phyloP scores from a whole-genome alignment of 495 filamentous ascomycete genomes.

The Hypoxylon lienhwacheense region DNA sequence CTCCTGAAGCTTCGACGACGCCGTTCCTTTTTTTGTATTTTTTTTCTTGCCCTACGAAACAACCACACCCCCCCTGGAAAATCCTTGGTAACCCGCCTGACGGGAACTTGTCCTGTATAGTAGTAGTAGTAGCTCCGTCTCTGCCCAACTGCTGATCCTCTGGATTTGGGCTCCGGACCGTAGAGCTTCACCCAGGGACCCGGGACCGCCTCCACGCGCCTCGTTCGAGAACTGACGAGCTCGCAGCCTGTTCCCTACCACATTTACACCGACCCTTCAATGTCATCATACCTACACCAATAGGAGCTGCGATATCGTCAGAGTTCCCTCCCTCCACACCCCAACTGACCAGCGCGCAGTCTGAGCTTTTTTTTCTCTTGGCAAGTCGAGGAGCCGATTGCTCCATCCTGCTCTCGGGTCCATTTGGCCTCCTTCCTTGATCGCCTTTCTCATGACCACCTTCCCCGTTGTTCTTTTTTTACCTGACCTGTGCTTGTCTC shows the following conservation, averaged over 20 bases:
- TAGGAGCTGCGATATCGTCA: constrained; percentile 37
- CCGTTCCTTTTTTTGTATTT: constrained; percentile 20
- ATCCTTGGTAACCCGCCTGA: constrained; percentile 23
- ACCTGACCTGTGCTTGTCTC: constrained; percentile 42
- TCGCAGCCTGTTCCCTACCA: constrained; percentile 33
- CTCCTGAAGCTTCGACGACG: constrained; percentile 36
- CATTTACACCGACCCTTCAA: constrained; percentile 38
- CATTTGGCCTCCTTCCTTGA: constrained; percentile 35
- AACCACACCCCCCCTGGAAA: constrained; percentile 2
- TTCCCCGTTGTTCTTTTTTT: constrained; percentile 46
- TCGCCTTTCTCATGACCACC: constrained; percentile 45
- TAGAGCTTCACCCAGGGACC: constrained; percentile 37
- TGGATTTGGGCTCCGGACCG: constrained; percentile 38
- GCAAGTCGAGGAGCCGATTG: constrained; percentile 35
- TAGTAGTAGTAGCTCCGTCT: constrained; percentile 33
- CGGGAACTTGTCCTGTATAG: constrained; percentile 19
- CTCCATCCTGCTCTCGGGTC: constrained; percentile 29
- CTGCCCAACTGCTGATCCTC: constrained; percentile 47
- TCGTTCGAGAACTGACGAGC: constrained; percentile 37
- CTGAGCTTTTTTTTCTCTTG: constrained; percentile 38
- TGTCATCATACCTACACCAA: constrained; percentile 38
- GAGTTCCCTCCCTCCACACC: constrained; percentile 36
- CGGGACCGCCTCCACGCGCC: constrained; percentile 36
- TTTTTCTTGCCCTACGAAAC: constrained; percentile 13
- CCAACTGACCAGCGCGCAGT: constrained; percentile 38